Evolutionary conservation across 2,329 filamentous ascomycete species (phyloP), one percentile per base, ranked within the genome.

Genomic region (Aspergillus felis): DNA sequence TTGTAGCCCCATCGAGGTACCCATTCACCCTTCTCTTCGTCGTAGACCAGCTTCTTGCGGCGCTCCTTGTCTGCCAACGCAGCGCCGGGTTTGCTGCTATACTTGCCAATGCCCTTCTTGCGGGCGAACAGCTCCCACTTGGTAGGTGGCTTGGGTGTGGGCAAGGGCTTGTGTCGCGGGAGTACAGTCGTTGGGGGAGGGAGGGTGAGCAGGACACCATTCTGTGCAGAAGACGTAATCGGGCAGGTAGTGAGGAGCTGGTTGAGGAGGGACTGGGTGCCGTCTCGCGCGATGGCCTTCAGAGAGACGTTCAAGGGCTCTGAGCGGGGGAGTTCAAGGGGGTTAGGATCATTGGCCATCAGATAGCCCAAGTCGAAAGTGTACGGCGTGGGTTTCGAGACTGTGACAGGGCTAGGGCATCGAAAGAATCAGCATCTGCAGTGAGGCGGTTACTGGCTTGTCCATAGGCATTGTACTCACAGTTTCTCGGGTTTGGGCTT

Each of bases 91-190:
- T 71, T 85, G 64, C 85, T 89, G 84, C 92, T 96, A 76, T 87
- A 86, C 79, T 89, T 90, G 78, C 78, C 78, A 53, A 99, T 97
- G 56, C 94, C 94, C 83, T 97, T 96, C 85, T 96, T 96, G 75
- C 87, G 89, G 49, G 94, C 94, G 79, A 99, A 99, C 70, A 88
- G 86, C 80, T 96, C 88, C 94, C 94, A 99, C 75, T 92, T 96
- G 58, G 93, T 97, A 65, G 88, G 88, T 57, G 87, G 81, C 79
- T 92, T 94, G 65, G 87, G 84, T 56, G 86, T 83, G 1, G 94
- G 94, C 8, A 97, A 81, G 9, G 91, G 91, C 76, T 99, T 97
- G 79, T 97, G 92, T 66, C 94, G 89, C 25, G 94, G 94, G 3
- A 97, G 82, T 0, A 81, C 75, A 1, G 89, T 95, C 22, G 83